phyloP scores from a whole-genome alignment of 176 grass and related monocot species.

The Typha latifolia region DNA sequence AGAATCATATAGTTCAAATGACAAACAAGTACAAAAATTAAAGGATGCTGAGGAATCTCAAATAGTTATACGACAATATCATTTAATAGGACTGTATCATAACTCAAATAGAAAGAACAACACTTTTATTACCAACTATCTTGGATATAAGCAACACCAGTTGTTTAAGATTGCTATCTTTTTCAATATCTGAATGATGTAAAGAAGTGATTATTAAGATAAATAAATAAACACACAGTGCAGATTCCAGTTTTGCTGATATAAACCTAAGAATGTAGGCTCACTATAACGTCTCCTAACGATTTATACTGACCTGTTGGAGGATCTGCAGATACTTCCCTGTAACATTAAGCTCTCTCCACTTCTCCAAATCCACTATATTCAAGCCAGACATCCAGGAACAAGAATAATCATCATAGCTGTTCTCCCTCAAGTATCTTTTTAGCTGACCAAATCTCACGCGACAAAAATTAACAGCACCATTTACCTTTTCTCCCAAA shows the following conservation, averaged over 20 bases:
- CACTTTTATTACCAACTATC: no score
- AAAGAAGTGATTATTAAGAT: no score
- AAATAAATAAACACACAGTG: no score
- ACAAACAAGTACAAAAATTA: not conserved
- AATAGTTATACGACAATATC: no score
- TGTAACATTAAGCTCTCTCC: conserved; percentile 90
- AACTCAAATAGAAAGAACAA: not conserved
- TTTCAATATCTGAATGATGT: no score
- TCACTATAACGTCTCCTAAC: not conserved
- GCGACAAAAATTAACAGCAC: conserved; percentile 72
- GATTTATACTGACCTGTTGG: conserved; percentile 43
- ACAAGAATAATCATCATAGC: conserved; percentile 76
- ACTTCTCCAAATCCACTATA: conserved; percentile 87
- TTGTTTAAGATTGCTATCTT: no score
- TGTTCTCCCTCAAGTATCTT: conserved; percentile 50
- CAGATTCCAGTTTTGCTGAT: no score
- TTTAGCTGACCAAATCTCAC: conserved; percentile 66
- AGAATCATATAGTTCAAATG: conserved; percentile 9
- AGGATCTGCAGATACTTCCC: conserved; percentile 67
- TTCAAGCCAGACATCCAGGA: conserved; percentile 97
- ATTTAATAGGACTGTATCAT: no score
- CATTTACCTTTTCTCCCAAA: conserved; percentile 90
- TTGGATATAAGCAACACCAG: no score
- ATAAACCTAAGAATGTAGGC: no score
- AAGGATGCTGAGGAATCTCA: no score